Base-by-base conservation (phyloP, 345 rosid species). In the Linum usitatissimum region DNA sequence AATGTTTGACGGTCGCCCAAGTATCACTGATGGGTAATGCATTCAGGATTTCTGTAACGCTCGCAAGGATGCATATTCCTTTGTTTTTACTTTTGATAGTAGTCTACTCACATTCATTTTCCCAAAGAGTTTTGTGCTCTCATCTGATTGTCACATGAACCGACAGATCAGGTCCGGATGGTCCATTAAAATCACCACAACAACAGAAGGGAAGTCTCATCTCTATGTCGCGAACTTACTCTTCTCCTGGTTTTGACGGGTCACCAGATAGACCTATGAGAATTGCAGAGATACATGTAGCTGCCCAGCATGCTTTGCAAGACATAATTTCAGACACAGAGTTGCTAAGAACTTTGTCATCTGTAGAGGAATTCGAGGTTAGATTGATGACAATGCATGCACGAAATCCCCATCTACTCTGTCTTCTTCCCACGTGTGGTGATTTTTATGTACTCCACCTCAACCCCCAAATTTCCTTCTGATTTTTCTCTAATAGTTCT, bases 271-370 rank as follows among this genome's bases (percentile, higher is more conserved):
- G 91, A 63, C 99, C 99, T 59, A 87, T 90, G 99, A 86, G 97
- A 73, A 90, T 90, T 68, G 92, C 97, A 18, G 99, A 93, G 77
- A 86, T 93, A 66, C 86, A 81, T 73, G 96, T 90, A 76, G 97
- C 97, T 18, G 87, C 97, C 66, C 96, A 93, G 80, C 86, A 83
- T 71, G 88, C 97, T 73, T 65, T 93, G 71, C 71, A 61, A 69
- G 77, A 70, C 62, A 86, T 94, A 73, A 84, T 93, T 63, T 86
- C 99, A 42, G 84, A 82, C 83, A 66, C 79, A 53, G 81, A 78
- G 55, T 78, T 93, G 54, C 75, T 68, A 80, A 84, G 87, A 75
- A 77, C 82, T 63, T 83, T 87, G 73, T 87, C 96, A 48, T 90
- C 99, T 70, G 63, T 78, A 31, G 80, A 83, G 67, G 90, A 87